These are phyloP conservation scores for Leccinum uliginosum DNA, from an alignment of 768 basidiomycete species.

Conservation along the genomic window DNA sequence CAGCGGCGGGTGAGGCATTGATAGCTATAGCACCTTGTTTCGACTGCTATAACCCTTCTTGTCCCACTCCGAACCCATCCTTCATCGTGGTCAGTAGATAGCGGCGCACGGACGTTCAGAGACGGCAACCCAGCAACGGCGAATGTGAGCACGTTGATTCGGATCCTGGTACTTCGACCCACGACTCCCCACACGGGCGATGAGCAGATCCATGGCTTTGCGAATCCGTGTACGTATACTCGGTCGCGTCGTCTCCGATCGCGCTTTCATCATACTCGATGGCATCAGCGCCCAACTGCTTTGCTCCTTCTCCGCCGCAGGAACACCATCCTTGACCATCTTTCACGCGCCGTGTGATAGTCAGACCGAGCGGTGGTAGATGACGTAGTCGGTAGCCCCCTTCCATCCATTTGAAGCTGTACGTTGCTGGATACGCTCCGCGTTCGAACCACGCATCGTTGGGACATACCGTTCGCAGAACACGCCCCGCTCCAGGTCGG, in stretches of 20 bases:
- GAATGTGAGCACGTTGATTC: conserved; percentile 28
- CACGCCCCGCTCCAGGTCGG: conserved; percentile 51
- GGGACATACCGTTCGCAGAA: conserved; percentile 81
- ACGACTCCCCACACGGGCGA: conserved; percentile 44
- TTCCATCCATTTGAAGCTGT: conserved; percentile 72
- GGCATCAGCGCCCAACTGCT: conserved; percentile 33
- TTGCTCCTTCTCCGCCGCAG: conserved; percentile 63
- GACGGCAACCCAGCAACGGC: conserved; percentile 50
- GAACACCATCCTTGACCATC: conserved; percentile 69
- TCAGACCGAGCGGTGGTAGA: conserved; percentile 70
- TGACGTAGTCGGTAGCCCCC: conserved; percentile 66
- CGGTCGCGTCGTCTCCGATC: conserved; percentile 58
- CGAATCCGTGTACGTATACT: conserved; percentile 57
- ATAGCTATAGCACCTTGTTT: conserved; percentile 57
- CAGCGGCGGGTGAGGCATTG: conserved; percentile 62
- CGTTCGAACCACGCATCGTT: conserved; percentile 63
- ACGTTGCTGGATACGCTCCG: conserved; percentile 70
- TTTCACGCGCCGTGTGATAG: conserved; percentile 79
- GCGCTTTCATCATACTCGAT: conserved; percentile 58
- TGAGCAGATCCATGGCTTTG: conserved; percentile 48
- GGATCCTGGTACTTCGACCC: conserved; percentile 49
- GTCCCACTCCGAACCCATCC: too few species aligned
- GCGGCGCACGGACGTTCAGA: conserved; percentile 40
- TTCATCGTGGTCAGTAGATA: conserved; percentile 39
- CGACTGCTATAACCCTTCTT: conserved; percentile 35